Evolutionary conservation across 2,329 filamentous ascomycete species (phyloP).

Genomic region (Dactylellina leptospora): DNA sequence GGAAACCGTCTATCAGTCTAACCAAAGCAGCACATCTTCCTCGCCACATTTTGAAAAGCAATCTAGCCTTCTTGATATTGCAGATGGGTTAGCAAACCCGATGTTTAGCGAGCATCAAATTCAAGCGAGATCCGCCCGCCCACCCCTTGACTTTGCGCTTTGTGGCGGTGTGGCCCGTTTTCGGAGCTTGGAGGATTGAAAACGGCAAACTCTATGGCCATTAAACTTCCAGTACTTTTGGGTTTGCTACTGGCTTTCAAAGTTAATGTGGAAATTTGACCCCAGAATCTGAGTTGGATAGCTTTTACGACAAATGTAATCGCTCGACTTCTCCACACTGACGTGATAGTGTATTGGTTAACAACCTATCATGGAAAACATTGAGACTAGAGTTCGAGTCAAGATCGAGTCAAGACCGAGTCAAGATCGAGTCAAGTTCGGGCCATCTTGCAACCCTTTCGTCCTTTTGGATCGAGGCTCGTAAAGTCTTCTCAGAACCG

Average conservation of each 20-base stretch:
- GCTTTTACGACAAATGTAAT: neutral
- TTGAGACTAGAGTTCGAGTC: too few species aligned
- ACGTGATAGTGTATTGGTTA: too few species aligned
- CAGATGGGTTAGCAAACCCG: neutral
- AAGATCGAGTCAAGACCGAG: too few species aligned
- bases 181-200: slow-evolving; percentile 16
- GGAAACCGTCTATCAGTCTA: neutral
- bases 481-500: neutral
- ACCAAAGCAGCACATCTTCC: neutral
- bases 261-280: too few species aligned
- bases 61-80: neutral
- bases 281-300: neutral
- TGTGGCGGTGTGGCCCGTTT: slow-evolving; percentile 32
- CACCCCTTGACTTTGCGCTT: neutral
- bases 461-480: neutral
- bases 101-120: neutral
- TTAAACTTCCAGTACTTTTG: slow-evolving; percentile 14
- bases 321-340: too few species aligned
- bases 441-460: slow-evolving; percentile 11
- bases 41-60: neutral
- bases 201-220: slow-evolving; percentile 19
- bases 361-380: too few species aligned
- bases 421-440: slow-evolving; percentile 22
- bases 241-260: too few species aligned
- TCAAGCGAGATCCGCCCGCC: slow-evolving; percentile 16